Evolutionary conservation across 192 early-diverging fungal genomes (phyloP).

Genomic region (Entrophospora sp.): DNA sequence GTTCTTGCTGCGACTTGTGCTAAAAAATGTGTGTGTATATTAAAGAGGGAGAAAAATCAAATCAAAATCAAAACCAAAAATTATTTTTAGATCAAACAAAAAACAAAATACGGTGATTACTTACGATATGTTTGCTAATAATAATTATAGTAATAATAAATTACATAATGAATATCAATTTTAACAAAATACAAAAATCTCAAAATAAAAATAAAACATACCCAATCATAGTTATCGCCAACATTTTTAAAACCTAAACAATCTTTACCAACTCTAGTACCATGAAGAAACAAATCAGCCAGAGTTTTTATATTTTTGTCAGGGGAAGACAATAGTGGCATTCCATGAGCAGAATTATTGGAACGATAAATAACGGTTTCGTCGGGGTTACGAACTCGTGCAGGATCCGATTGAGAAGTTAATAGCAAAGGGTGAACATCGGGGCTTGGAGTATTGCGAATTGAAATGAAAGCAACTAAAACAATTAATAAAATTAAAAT

Average conservation of each 20-base stretch:
- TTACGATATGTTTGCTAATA: constrained; percentile 34
- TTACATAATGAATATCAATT: not conserved
- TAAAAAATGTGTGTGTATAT: constrained; percentile 11
- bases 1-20: constrained; percentile 27
- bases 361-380: constrained; percentile 48
- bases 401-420: constrained; percentile 39
- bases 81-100: no score
- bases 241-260: constrained; percentile 13
- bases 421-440: constrained; percentile 55
- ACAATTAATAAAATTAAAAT: constrained; percentile 27
- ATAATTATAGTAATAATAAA: not conserved
- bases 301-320: constrained; percentile 35
- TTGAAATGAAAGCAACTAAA: constrained; percentile 23
- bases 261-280: constrained; percentile 13
- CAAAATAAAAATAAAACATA: constrained; percentile 7
- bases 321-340: constrained; percentile 27
- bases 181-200: not conserved
- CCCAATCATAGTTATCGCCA: constrained; percentile 20
- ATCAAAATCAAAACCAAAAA: no score
- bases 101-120: not conserved
- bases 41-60: not conserved
- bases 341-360: constrained; percentile 31
- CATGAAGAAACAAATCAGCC: constrained; percentile 37
- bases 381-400: constrained; percentile 36
- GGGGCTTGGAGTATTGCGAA: constrained; percentile 31